These are phyloP conservation scores for Heritiera fomes DNA, from an alignment of 345 rosid species.

Conservation along the genomic window DNA sequence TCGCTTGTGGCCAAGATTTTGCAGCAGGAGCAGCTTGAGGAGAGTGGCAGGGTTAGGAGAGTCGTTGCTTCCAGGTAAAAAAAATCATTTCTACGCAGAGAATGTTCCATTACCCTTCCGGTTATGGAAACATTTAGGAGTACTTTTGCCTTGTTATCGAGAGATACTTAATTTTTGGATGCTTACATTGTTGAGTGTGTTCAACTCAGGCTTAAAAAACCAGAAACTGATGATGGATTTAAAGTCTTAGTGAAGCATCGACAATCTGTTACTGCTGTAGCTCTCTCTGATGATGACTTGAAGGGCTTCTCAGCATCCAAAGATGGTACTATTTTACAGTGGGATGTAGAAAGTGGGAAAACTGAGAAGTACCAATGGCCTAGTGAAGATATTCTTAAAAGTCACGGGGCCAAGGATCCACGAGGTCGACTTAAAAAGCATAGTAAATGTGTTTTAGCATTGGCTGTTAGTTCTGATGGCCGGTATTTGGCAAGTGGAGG, in stretches of 20 bases:
- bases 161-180: not conserved
- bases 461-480: constrained; percentile 92
- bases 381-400: constrained; percentile 57
- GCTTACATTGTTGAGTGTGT: constrained; percentile 21
- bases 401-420: constrained; percentile 76
- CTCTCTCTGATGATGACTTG: constrained; percentile 81
- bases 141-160: not conserved
- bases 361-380: constrained; percentile 77
- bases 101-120: not conserved
- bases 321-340: constrained; percentile 78
- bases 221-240: constrained; percentile 54
- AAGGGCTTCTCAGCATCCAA: constrained; percentile 92
- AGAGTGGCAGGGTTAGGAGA: constrained; percentile 77
- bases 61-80: constrained; percentile 74
- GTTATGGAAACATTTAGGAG: not conserved
- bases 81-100: not conserved
- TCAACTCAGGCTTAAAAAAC: constrained; percentile 66
- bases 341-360: constrained; percentile 85
- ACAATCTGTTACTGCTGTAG: constrained; percentile 74
- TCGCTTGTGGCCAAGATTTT: constrained; percentile 56
- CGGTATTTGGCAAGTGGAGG: constrained; percentile 95
- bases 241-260: constrained; percentile 63
- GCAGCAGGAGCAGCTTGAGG: constrained; percentile 89
- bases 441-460: constrained; percentile 69
- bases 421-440: constrained; percentile 69